Evolutionary conservation across 768 basidiomycete genomes (phyloP).

Genomic region (Pisolithus albus): DNA sequence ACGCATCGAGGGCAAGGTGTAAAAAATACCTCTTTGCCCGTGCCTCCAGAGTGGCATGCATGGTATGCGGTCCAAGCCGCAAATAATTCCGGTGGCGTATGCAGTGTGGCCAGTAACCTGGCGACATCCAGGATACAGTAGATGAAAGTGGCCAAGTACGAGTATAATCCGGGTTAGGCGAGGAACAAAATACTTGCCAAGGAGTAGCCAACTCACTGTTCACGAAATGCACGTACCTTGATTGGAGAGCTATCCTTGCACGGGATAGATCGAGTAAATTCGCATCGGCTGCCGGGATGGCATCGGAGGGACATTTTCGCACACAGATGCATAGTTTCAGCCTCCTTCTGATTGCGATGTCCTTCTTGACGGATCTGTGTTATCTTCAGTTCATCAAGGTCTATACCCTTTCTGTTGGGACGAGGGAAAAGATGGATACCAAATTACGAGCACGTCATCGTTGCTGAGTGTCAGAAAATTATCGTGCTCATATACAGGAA

Average conservation of each 20-base stretch:
- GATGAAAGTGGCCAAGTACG: constrained; percentile 62
- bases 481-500: constrained; percentile 3
- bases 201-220: too few species aligned
- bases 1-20: constrained; percentile 68
- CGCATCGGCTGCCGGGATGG: constrained; percentile 6
- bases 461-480: constrained; percentile 13
- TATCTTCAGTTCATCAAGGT: constrained; percentile 24
- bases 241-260: constrained; percentile 59
- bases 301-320: constrained; percentile 9
- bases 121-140: constrained; percentile 62
- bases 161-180: not conserved
- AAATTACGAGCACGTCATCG: constrained; percentile 5
- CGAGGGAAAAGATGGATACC: not conserved
- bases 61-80: constrained; percentile 89
- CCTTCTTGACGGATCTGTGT: constrained; percentile 19
- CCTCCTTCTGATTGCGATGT: constrained; percentile 26
- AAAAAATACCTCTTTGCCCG: constrained; percentile 81
- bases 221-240: constrained; percentile 37
- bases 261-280: constrained; percentile 22
- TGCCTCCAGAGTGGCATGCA: constrained; percentile 67
- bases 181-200: not conserved
- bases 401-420: constrained; percentile 38
- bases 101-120: constrained; percentile 57
- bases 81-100: constrained; percentile 67
- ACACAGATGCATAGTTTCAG: constrained; percentile 6